Evolutionary conservation across 1,139 yeast genomes (phyloP), one percentile per base, ranked within the genome.

Genomic region (Taiozyma onychis): DNA sequence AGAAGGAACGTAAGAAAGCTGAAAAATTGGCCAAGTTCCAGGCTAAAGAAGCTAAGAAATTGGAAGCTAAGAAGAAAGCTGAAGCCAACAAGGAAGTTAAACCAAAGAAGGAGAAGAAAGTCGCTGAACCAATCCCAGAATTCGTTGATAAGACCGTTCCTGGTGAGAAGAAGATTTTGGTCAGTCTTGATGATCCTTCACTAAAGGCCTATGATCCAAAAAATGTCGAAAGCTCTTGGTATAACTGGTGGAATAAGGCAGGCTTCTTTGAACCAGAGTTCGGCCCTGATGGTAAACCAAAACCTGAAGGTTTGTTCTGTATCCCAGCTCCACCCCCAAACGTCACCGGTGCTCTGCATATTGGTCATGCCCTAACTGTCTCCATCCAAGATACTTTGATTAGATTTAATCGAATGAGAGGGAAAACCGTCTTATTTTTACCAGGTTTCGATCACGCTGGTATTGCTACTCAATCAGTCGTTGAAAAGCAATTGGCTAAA

Each of bases 381-480:
- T 77, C 98, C 44, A 87, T 93, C 66, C 99, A 93, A 74, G 99
- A 93, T 70, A 72, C 98, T 39, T 79, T 93, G 66, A 83, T 90
- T 57, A 83, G 99, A 72, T 93, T 81, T 77, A 83, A 95, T 76
- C 86, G 99, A 76, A 93, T 93, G 99, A 85, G 85, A 72, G 99
- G 99, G 50, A 88, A 88, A 72, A 90, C 98, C 48, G 91, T 93
- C 22, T 75, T 93, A 57, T 95, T 87, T 70, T 71, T 93, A 56
- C 99, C 99, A 48, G 99, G 99, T 44, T 93, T 93, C 65, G 99
- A 93, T 71, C 99, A 93, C 67, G 99, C 99, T 30, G 99, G 99
- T 78, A 91, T 93, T 70, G 96, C 97, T 45, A 95, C 99, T 22
- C 99, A 93, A 71, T 88, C 97, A 26, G 99, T 95, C 59, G 99